phyloP scores from a whole-genome alignment of 139 green algal species.

The Asterochloris sp. region DNA sequence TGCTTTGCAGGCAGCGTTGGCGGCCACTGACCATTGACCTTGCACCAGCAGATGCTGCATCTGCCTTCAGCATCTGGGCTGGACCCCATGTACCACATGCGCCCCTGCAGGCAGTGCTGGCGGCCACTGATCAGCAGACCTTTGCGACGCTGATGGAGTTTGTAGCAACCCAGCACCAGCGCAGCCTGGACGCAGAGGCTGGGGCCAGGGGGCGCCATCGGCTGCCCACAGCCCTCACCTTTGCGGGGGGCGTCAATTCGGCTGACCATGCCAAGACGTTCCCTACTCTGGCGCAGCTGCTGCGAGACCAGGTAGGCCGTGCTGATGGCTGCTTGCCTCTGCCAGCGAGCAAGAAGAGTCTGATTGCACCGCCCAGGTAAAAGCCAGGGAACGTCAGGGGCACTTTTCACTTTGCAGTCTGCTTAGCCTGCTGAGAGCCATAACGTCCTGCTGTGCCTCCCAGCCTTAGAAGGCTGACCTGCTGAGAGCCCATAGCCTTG shows the following conservation, averaged over 20 bases:
- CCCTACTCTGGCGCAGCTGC: slow-evolving; percentile 22
- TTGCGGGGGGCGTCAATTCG: slow-evolving; percentile 50
- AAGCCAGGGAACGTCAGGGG: not conserved
- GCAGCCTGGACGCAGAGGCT: not conserved
- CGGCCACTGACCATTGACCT: slow-evolving; percentile 11
- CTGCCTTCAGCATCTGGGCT: not conserved
- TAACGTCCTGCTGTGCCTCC: no score
- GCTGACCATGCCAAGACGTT: slow-evolving; percentile 52
- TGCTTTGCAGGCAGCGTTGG: slow-evolving; percentile 8
- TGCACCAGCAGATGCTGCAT: slow-evolving; percentile 8
- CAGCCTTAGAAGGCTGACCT: no score
- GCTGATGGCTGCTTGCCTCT: no score
- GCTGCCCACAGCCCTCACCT: slow-evolving; percentile 40
- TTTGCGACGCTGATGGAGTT: slow-evolving; percentile 5
- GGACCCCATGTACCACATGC: not conserved
- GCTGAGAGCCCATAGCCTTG: no score
- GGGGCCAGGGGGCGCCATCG: not conserved
- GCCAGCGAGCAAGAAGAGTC: not conserved
- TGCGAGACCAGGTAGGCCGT: slow-evolving; percentile 22
- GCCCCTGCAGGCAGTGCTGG: slow-evolving; percentile 13
- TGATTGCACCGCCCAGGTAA: not conserved
- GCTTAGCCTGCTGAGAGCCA: not conserved
- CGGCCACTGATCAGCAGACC: slow-evolving; percentile 11
- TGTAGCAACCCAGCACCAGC: not conserved
- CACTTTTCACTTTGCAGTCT: not conserved